Conservation (phyloP, 345 rosid species). For the Moricandia arvensis region DNA sequence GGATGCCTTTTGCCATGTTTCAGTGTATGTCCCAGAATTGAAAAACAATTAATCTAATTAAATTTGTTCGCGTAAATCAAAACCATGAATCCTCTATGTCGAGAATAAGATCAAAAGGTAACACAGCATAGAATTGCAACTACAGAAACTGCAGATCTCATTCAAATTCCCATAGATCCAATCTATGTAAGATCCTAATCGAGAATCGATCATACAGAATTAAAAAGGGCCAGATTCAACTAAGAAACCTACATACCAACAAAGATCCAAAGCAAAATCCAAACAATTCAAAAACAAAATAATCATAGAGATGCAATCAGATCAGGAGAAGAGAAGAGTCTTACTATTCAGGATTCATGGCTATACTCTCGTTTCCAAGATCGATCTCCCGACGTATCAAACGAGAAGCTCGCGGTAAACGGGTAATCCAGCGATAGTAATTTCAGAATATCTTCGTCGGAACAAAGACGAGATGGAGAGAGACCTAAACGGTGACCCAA, state of each 20-base stretch:
- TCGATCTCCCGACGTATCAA: slow-evolving; percentile 13
- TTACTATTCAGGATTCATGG: slow-evolving; percentile 44
- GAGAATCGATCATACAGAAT: neutral
- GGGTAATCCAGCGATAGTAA: slow-evolving; percentile 10
- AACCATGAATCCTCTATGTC: no score
- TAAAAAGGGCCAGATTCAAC: neutral
- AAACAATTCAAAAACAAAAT: no score
- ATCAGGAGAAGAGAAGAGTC: slow-evolving; percentile 7
- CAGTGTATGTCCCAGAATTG: neutral
- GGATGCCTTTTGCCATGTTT: neutral
- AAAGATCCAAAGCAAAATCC: no score
- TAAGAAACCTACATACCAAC: neutral
- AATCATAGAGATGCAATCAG: no score
- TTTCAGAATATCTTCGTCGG: slow-evolving; percentile 28
- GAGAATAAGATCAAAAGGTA: neutral
- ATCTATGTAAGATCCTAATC: slow-evolving; percentile 12
- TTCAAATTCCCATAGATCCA: neutral
- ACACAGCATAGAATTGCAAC: neutral
- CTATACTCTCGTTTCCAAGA: neutral
- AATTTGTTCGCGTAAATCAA: neutral
- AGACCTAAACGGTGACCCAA: slow-evolving; percentile 18
- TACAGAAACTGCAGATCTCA: slow-evolving; percentile 18
- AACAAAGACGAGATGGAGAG: neutral
- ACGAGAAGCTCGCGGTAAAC: neutral
- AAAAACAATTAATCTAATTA: neutral